Conservation (phyloP, 805 yeast species). For the Yarrowia porcina region DNA sequence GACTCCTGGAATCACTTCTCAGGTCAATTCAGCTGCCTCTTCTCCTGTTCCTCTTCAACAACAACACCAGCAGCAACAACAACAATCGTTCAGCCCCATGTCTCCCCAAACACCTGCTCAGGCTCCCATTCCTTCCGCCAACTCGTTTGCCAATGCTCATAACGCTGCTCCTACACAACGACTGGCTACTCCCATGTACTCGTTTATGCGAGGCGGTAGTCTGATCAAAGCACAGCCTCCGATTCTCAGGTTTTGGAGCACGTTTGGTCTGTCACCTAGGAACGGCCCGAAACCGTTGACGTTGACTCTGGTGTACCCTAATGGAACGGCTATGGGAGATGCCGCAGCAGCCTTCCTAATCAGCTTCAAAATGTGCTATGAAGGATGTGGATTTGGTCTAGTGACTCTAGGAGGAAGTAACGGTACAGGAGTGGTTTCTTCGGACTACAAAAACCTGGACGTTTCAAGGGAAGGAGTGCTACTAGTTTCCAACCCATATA, state of each 20-base stretch:
- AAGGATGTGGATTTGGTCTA: conserved; percentile 39
- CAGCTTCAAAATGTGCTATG: conserved; percentile 37
- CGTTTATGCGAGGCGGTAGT: conserved; percentile 34
- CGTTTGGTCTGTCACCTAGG: conserved; percentile 40
- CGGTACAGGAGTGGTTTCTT: background rate
- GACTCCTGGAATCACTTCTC: conserved; percentile 16
- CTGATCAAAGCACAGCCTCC: conserved; percentile 39
- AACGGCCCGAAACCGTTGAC: conserved; percentile 35
- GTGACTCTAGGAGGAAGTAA: conserved; percentile 28
- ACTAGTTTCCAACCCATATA: background rate
- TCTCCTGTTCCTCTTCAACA: background rate
- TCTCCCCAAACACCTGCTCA: background rate
- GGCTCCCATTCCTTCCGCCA: background rate
- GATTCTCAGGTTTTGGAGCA: conserved; percentile 42
- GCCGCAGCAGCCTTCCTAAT: conserved; percentile 33
- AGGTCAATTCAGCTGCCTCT: conserved; percentile 3
- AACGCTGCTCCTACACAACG: conserved; percentile 6
- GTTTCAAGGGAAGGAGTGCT: background rate
- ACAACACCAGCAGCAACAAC: background rate
- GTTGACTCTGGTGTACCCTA: conserved; percentile 35
- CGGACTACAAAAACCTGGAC: background rate
- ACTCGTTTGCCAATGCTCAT: conserved; percentile 1
- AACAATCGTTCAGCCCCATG: background rate
- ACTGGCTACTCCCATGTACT: conserved; percentile 35
- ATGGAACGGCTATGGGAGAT: conserved; percentile 31